A percentile compares a stretch with the other conserved stretches of the same genome.
Evolutionary conservation across 495 filamentous ascomycete species (phyloP).

Genomic region (Xylaria nigripes): DNA sequence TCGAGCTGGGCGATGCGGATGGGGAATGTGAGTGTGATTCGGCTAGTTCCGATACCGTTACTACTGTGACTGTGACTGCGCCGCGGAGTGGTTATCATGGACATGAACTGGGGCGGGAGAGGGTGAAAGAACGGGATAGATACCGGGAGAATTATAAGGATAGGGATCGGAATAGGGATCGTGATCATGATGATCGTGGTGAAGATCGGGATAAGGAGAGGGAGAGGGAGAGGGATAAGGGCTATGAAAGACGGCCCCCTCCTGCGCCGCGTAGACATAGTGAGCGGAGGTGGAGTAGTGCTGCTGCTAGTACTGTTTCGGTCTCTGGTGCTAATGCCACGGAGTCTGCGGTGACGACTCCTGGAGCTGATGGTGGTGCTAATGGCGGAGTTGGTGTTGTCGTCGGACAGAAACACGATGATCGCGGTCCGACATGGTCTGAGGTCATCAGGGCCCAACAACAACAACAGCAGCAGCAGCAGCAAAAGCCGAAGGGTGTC

Average conservation of each 20-base stretch:
- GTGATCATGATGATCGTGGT: background rate
- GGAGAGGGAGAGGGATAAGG: background rate
- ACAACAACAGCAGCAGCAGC: constrained; percentile 2
- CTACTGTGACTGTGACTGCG: constrained; percentile 1
- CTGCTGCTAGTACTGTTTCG: background rate
- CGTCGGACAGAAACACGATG: constrained; percentile 6
- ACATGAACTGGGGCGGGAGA: background rate
- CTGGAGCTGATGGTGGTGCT: background rate
- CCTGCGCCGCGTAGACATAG: background rate
- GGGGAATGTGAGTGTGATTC: constrained; percentile 1
- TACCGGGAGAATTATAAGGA: constrained; percentile 4
- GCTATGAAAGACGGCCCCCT: constrained; percentile 4
- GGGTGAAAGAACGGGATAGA: constrained; percentile 2
- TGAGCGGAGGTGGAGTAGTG: constrained; percentile 1
- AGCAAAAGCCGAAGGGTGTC: background rate
- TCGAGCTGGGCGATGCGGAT: constrained; percentile 1
- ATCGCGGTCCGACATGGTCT: constrained; percentile 22
- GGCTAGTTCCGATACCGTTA: constrained; percentile 3
- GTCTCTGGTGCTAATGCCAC: constrained; percentile 1
- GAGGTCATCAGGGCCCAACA: constrained; percentile 15
- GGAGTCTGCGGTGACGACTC: background rate
- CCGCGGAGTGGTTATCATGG: constrained; percentile 6
- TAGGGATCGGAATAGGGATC: constrained; percentile 1
- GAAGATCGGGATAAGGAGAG: background rate
- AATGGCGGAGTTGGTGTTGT: background rate